Evolutionary conservation across 1,139 yeast genomes (phyloP), one percentile per base, ranked within the genome.

Genomic region (Arxiozyma heterogenica): DNA sequence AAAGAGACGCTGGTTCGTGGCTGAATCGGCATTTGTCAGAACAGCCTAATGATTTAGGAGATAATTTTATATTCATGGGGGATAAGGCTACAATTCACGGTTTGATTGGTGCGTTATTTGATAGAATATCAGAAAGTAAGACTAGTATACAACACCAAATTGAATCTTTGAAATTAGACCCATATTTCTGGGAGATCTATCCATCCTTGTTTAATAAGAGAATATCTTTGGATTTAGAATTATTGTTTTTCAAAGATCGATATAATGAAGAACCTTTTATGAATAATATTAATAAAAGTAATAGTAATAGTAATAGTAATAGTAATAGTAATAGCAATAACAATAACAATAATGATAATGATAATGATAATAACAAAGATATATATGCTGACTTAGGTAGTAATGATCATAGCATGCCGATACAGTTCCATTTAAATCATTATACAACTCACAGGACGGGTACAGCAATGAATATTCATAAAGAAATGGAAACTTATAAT

Each of bases 141-240:
- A 81, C 82, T 56, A 83, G 95, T 54, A 79, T 86, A 0, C 72
- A 83, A 51, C 79, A 82, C 62, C 87, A 84, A 68, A 78, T 87
- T 0, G 80, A 78, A 59, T 87, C 94, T 0, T 73, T 89, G 54
- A 80, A 81, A 56, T 70, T 77, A 55, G 87, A 93, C 66, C 96
- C 95, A 27, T 88, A 77, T 66, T 77, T 89, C 51, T 90, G 94
- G 79, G 97, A 89, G 64, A 91, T 97, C 0, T 82, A 87, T 58
- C 89, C 86, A 61, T 83, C 84, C 47, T 73, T 93, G 50, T 83
- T 93, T 64, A 78, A 78, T 56, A 73, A 87, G 65, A 91, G 93
- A 15, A 86, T 85, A 27, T 79, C 80, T 54, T 74, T 84, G 8
- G 77, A 88, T 46, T 86, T 78, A 68, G 79, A 77, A 51, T 52